Evolutionary conservation across 768 basidiomycete genomes (phyloP).

Genomic region (Mycena crocata): DNA sequence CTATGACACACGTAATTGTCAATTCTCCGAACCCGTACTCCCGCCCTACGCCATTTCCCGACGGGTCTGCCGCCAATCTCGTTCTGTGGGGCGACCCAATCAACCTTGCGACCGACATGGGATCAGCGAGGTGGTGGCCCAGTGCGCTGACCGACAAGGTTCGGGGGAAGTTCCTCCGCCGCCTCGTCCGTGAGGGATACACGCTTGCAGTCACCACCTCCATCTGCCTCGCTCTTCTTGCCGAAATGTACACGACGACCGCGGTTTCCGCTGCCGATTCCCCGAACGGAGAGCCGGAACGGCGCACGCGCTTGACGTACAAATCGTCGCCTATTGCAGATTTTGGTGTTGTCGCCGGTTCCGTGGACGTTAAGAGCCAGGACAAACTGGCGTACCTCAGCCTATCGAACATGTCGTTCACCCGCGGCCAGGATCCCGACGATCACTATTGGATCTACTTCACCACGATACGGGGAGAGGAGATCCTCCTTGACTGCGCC

Average conservation of each 20-base stretch:
- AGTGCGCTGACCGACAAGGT: constrained; percentile 38
- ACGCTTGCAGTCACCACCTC: constrained; percentile 48
- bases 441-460: constrained; percentile 66
- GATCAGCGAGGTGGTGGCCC: constrained; percentile 48
- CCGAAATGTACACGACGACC: constrained; percentile 55
- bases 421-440: constrained; percentile 53
- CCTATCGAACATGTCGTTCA: constrained; percentile 36
- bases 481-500: constrained; percentile 52
- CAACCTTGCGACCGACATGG: not conserved
- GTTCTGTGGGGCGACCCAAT: constrained; percentile 30
- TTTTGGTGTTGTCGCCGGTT: constrained; percentile 56
- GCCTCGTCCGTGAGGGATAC: constrained; percentile 49
- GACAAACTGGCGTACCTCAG: constrained; percentile 52
- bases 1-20: constrained; percentile 30
- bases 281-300: constrained; percentile 33
- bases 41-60: constrained; percentile 19
- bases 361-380: constrained; percentile 45
- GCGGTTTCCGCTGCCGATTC: constrained; percentile 28
- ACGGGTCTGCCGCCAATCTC: constrained; percentile 30
- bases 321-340: constrained; percentile 55
- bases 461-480: constrained; percentile 54
- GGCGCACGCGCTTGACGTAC: constrained; percentile 50
- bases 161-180: constrained; percentile 42
- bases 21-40: constrained; percentile 31
- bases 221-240: constrained; percentile 47